A percentile compares a stretch with the other conserved stretches of the same genome.
Conservation (phyloP, 768 basidiomycete species). For the Amanita polypyramis region DNA sequence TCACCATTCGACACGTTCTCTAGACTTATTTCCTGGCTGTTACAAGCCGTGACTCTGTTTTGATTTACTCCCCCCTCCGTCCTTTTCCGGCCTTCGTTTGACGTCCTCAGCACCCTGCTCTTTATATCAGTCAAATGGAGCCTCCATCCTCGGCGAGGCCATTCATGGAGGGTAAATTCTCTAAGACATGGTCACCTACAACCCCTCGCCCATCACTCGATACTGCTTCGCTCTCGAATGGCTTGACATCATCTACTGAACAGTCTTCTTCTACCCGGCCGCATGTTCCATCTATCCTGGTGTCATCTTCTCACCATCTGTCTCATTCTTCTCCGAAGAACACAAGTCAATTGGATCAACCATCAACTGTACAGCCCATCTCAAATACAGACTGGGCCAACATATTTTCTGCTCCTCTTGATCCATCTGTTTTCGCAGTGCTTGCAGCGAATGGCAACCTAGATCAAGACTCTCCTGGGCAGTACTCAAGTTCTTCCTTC, state of each 20-base stretch:
- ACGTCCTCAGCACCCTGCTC: neutral
- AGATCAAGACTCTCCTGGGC: slow-evolving; percentile 17
- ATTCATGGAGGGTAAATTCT: neutral
- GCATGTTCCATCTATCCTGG: slow-evolving; percentile 7
- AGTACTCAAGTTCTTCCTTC: slow-evolving; percentile 27
- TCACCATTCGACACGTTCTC: slow-evolving; percentile 1
- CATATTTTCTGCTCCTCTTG: slow-evolving; percentile 52
- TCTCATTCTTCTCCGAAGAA: neutral
- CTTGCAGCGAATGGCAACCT: slow-evolving; percentile 53
- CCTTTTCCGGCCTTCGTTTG: neutral
- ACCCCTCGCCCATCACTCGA: neutral
- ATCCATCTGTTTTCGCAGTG: slow-evolving; percentile 49
- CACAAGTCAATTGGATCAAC: slow-evolving; percentile 8
- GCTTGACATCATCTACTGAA: neutral
- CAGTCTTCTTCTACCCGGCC: neutral
- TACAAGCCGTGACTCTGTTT: neutral
- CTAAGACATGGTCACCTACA: slow-evolving; percentile 5
- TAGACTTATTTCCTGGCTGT: neutral
- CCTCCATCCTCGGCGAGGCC: slow-evolving; percentile 2
- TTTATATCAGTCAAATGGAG: neutral
- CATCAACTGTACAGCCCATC: slow-evolving; percentile 14
- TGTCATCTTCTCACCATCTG: slow-evolving; percentile 3
- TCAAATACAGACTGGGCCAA: slow-evolving; percentile 38
- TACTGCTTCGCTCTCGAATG: neutral
- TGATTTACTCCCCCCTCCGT: neutral